phyloP scores from a whole-genome alignment of 257 asterid genomes.

The Fraxinus quadrangulata region DNA sequence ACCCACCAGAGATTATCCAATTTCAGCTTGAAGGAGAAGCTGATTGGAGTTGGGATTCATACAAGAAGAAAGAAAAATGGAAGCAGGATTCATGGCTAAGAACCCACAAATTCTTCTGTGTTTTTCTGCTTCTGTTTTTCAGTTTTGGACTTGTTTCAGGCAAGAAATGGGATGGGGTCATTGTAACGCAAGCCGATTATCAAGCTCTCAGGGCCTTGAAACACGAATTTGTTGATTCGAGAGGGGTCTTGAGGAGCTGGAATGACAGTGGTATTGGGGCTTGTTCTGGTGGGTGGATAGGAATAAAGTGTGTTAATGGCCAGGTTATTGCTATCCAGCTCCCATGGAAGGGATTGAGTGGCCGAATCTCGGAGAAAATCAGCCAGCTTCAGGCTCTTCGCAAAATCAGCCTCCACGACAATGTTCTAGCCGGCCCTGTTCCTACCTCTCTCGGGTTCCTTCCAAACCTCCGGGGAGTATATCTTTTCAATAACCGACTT shows the following conservation, averaged over 20 bases:
- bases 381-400: slow-evolving; percentile 79
- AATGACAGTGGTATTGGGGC: slow-evolving; percentile 56
- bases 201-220: slow-evolving; percentile 49
- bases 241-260: slow-evolving; percentile 71
- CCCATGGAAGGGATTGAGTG: slow-evolving; percentile 65
- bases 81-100: slow-evolving; percentile 8
- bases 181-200: slow-evolving; percentile 44
- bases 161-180: slow-evolving; percentile 41
- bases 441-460: slow-evolving; percentile 66
- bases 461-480: slow-evolving; percentile 70
- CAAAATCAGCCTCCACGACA: slow-evolving; percentile 81
- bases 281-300: slow-evolving; percentile 76
- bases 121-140: slow-evolving; percentile 34
- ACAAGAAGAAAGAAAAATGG: slow-evolving; percentile 30
- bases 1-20: neutral
- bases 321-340: slow-evolving; percentile 58
- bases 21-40: slow-evolving; percentile 16
- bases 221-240: slow-evolving; percentile 48
- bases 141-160: slow-evolving; percentile 33
- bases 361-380: slow-evolving; percentile 67
- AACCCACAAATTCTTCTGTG: slow-evolving; percentile 15
- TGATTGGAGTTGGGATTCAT: slow-evolving; percentile 18
- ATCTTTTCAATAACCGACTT: slow-evolving; percentile 79
- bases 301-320: slow-evolving; percentile 75
- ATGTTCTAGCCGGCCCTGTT: slow-evolving; percentile 57